phyloP scores from a whole-genome alignment of 805 yeast species.

The Pichia sporocuriosa region DNA sequence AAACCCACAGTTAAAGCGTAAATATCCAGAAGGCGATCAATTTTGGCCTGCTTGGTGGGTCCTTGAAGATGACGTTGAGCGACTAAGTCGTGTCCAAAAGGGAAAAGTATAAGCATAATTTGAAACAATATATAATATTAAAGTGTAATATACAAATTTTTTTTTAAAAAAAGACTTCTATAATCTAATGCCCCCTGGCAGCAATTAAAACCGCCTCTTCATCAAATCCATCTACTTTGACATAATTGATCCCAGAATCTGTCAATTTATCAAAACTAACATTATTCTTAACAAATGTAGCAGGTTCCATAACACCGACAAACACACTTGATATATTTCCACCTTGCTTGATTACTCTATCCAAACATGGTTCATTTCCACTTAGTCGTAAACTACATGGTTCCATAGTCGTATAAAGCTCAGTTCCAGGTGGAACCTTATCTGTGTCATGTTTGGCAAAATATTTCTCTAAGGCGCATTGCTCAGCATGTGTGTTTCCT shows the following conservation, averaged over 20 bases:
- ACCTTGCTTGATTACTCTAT: slow-evolving; percentile 48
- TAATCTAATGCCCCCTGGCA: slow-evolving; percentile 51
- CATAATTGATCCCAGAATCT: slow-evolving; percentile 57
- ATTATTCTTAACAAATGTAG: slow-evolving; percentile 77
- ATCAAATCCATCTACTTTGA: slow-evolving; percentile 79
- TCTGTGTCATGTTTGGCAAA: slow-evolving; percentile 31
- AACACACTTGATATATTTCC: slow-evolving; percentile 49
- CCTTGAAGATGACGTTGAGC: slow-evolving; percentile 53
- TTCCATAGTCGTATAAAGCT: slow-evolving; percentile 93
- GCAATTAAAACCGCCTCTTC: slow-evolving; percentile 64
- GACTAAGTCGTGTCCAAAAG: slow-evolving; percentile 31
- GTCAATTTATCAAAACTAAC: slow-evolving; percentile 50
- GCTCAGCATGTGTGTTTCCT: slow-evolving; percentile 98
- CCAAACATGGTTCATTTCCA: slow-evolving; percentile 85
- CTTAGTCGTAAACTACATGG: slow-evolving; percentile 88
- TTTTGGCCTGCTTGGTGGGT: slow-evolving; percentile 54
- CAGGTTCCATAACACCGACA: slow-evolving; percentile 91
- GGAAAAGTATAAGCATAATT: slow-evolving; percentile 15
- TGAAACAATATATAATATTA: too few species aligned
- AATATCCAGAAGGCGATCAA: background rate
- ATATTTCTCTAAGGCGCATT: slow-evolving; percentile 81
- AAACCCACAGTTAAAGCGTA: slow-evolving; percentile 52
- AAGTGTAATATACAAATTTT: background rate
- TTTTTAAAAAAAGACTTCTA: background rate
- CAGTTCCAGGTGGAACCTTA: slow-evolving; percentile 66